Conservation (phyloP, 805 yeast genomes). For the Teunomyces atbi region DNA sequence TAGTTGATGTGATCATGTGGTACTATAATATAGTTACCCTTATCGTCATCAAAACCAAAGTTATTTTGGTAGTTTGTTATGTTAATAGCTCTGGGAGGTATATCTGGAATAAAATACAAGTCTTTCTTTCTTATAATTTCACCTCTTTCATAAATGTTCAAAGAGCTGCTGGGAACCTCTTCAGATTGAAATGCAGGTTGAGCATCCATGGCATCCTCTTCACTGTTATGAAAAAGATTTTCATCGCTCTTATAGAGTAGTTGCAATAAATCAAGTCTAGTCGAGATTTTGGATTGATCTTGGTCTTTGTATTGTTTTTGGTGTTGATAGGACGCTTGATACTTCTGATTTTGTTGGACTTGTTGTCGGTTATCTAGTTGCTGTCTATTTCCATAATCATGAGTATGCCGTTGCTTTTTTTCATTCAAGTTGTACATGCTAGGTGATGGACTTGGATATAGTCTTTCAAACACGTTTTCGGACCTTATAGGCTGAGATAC, state of each 20-base stretch:
- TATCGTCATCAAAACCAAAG: conserved; percentile 70
- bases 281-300: neutral
- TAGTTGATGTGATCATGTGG: conserved; percentile 73
- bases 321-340: neutral
- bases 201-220: neutral
- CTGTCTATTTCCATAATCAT: conserved; percentile 5
- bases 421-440: neutral
- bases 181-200: conserved; percentile 1
- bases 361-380: conserved; percentile 8
- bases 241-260: neutral
- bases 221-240: neutral
- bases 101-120: conserved; percentile 50
- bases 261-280: neutral
- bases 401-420: neutral
- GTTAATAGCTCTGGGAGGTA: conserved; percentile 26
- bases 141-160: conserved; percentile 59
- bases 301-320: neutral
- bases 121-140: conserved; percentile 52
- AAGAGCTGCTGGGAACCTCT: conserved; percentile 4
- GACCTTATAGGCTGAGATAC: conserved; percentile 8
- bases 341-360: conserved; percentile 6
- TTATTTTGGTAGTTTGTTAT: conserved; percentile 43
- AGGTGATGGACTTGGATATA: conserved; percentile 9
- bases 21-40: conserved; percentile 57
- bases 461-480: conserved; percentile 11